A percentile compares a stretch with the other conserved stretches of the same genome.
These are phyloP conservation scores for Ophiostoma quercus DNA, from an alignment of 2,329 filamentous ascomycete genomes.

Conservation along the genomic window DNA sequence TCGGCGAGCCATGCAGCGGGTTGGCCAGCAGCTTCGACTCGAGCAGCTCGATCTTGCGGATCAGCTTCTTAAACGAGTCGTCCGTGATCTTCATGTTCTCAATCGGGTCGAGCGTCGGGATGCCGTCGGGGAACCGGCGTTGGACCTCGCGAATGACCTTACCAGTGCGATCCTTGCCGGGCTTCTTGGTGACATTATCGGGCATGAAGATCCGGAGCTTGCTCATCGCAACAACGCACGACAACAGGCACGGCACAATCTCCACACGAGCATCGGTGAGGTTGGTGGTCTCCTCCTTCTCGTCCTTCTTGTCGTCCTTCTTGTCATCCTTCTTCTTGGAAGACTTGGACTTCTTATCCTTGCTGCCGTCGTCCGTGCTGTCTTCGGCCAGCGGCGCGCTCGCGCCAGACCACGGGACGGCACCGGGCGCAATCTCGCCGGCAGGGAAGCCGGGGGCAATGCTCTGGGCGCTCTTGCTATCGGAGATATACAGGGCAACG, in stretches of 20 bases:
- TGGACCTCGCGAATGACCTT: slow-evolving; percentile 73
- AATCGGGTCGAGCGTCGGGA: slow-evolving; percentile 84
- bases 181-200: slow-evolving; percentile 62
- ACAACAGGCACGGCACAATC: slow-evolving; percentile 79
- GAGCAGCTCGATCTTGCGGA: slow-evolving; percentile 93
- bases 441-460: slow-evolving; percentile 38
- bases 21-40: slow-evolving; percentile 86
- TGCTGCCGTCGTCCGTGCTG: slow-evolving; percentile 9
- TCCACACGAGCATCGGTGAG: slow-evolving; percentile 54
- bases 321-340: slow-evolving; percentile 14
- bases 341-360: slow-evolving; percentile 12
- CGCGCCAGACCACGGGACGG: slow-evolving; percentile 49
- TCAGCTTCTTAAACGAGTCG: slow-evolving; percentile 85
- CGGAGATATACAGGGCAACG: slow-evolving; percentile 61
- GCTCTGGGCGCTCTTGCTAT: slow-evolving; percentile 42
- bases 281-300: slow-evolving; percentile 5
- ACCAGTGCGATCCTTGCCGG: slow-evolving; percentile 62
- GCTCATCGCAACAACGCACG: slow-evolving; percentile 76
- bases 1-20: slow-evolving; percentile 83
- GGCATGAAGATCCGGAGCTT: slow-evolving; percentile 81
- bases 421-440: slow-evolving; percentile 55
- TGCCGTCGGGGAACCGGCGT: slow-evolving; percentile 83
- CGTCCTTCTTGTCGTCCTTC: slow-evolving; percentile 13
- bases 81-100: slow-evolving; percentile 95
- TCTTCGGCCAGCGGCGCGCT: not conserved